Evolutionary conservation across 2,329 filamentous ascomycete genomes (phyloP).

Genomic region (Fusarium odoratissimum): DNA sequence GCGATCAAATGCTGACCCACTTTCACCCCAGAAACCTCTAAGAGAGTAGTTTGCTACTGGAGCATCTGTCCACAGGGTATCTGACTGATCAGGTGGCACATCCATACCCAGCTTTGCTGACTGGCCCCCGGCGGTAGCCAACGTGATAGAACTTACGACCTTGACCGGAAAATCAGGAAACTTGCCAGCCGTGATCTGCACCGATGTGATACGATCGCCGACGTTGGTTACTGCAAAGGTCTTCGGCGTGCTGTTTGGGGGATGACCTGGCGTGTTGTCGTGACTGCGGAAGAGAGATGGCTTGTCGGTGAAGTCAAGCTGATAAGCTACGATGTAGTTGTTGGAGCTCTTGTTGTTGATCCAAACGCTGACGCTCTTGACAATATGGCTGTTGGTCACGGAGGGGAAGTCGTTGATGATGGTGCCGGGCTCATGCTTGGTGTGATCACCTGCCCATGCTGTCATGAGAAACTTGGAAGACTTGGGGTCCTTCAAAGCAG

Average conservation of each 20-base stretch:
- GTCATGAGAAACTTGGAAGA: not conserved
- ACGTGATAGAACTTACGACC: not conserved
- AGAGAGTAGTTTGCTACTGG: not conserved
- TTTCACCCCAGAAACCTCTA: not conserved
- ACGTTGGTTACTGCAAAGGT: not conserved
- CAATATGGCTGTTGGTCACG: not conserved
- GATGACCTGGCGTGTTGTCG: not conserved
- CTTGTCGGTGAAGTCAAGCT: not conserved
- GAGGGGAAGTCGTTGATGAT: not conserved
- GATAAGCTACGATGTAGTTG: not conserved
- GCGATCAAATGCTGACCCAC: not conserved
- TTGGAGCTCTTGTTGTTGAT: not conserved
- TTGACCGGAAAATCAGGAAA: not conserved
- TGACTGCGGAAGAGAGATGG: not conserved
- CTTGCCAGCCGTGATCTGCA: not conserved
- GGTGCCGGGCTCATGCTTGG: not conserved
- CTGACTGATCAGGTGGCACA: not conserved
- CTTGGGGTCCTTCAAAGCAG: not conserved
- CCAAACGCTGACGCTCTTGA: not conserved
- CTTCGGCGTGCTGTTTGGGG: not conserved
- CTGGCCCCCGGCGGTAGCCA: not conserved
- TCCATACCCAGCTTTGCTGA: not conserved
- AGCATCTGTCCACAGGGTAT: not conserved
- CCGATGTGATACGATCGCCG: not conserved
- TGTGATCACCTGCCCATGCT: not conserved